phyloP scores from a whole-genome alignment of 306 rosid species.

The Cicer bijugum region DNA sequence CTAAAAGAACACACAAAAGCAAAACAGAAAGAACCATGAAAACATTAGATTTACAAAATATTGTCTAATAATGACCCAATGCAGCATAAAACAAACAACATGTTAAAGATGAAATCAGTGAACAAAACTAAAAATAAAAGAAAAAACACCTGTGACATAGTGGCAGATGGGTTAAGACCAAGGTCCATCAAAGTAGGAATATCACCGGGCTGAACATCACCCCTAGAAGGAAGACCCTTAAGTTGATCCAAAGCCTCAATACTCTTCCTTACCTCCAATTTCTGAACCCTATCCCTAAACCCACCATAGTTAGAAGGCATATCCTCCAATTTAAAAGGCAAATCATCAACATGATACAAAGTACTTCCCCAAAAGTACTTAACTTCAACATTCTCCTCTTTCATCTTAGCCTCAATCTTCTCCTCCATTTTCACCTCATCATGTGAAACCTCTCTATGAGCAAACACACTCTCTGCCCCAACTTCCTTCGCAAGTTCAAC shows the following conservation, averaged over 20 bases:
- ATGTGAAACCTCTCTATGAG: slow-evolving; percentile 80
- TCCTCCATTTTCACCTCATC: slow-evolving; percentile 86
- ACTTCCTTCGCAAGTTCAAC: slow-evolving; percentile 78
- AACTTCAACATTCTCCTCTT: slow-evolving; percentile 82
- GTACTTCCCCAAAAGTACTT: slow-evolving; percentile 98
- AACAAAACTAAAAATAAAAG: neutral
- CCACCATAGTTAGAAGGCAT: slow-evolving; percentile 87
- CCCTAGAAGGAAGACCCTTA: slow-evolving; percentile 84
- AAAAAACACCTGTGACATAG: slow-evolving; percentile 64
- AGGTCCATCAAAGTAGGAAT: slow-evolving; percentile 83
- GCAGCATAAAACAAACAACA: slow-evolving; percentile 6
- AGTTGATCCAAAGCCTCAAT: slow-evolving; percentile 88
- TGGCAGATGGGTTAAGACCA: slow-evolving; percentile 76
- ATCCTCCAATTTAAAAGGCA: slow-evolving; percentile 82
- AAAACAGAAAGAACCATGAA: neutral
- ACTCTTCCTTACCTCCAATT: slow-evolving; percentile 78
- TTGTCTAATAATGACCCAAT: neutral
- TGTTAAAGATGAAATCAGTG: neutral
- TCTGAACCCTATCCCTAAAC: slow-evolving; percentile 77
- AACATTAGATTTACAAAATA: neutral
- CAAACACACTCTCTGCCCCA: slow-evolving; percentile 84
- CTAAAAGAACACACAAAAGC: neutral
- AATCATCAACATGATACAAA: slow-evolving; percentile 79
- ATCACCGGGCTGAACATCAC: slow-evolving; percentile 88
- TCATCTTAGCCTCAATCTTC: slow-evolving; percentile 72